Base-by-base conservation (phyloP, 2,329 filamentous ascomycete species). In the Arthrobotrys sinensis region DNA sequence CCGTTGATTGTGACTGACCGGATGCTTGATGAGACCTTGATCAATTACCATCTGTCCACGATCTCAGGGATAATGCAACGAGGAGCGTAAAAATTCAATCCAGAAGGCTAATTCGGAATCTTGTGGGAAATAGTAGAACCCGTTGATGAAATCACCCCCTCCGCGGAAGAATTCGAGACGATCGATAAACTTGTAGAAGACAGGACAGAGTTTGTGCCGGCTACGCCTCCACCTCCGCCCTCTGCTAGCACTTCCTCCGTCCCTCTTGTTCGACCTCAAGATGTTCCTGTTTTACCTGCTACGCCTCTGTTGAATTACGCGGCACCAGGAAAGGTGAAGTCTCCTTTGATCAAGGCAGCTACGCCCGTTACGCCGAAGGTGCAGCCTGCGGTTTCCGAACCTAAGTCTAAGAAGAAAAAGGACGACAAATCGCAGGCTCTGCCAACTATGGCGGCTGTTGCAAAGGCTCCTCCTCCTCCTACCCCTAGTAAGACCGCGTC, bases 171-270 rank as follows among this genome's bases (percentile, higher is more conserved):
- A 34, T 38, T 78, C 52, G 67, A 78, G 24, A 72, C 52, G 12
- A 68, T 78, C 53, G 75, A 78, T 57, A 78, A 57, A 46, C 75
- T 72, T 32, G 67, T 72, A 46, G 75, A 72, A 46, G 67, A 78
- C n/a, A 67, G 62, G n/a, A 63, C 75, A 10, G 75, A 78, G 14
- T 24, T 71, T 10, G 63, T 72, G 34, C 67, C 62, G n/a, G 43
- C 67, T 36, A 72, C 75, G 12, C 66, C 66, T 24, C 66, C 60
- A 12, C 50, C 66, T 3, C 66, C 67, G 10, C 67, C 67, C 12
- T 52, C 36, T 10, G 24, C 14, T 46, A 64, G 52, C 40, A 43
- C 45, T 7, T 55, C 62, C 63, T 68, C 75, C 21, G 32, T 38
- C 1, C 19, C 75, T 40, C 28, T 24, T 1, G 46, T 68, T 71